Percentiles rank a stretch among this genome's conserved stretches.
These are phyloP conservation scores for Arxiozyma slooffiae DNA, from an alignment of 1,139 yeast species.

Conservation along the genomic window DNA sequence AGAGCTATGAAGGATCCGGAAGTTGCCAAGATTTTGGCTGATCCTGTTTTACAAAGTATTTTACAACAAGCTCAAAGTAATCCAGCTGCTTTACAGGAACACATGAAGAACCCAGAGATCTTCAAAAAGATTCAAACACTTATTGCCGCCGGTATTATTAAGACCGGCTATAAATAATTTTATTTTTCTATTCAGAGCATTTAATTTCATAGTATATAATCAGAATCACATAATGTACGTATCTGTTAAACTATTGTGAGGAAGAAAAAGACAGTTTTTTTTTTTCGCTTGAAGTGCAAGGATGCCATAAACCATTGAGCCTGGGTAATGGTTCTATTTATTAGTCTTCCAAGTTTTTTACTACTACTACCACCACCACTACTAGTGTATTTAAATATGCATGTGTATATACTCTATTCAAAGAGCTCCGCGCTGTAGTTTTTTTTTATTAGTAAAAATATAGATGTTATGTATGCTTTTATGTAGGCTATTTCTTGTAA, in stretches of 20 bases:
- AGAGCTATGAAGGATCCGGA: constrained; percentile 92
- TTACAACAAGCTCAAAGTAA: constrained; percentile 88
- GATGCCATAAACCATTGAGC: too few relatives aligned
- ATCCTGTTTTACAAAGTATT: constrained; percentile 95
- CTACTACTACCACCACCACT: too few relatives aligned
- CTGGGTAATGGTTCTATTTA: neutral
- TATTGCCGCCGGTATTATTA: constrained; percentile 94
- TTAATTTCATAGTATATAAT: neutral
- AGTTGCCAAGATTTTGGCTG: constrained; percentile 79
- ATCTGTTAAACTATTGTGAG: neutral
- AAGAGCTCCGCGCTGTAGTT: too few relatives aligned
- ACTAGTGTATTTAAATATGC: too few relatives aligned
- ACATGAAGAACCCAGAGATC: constrained; percentile 94
- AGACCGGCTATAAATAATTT: constrained; percentile 39
- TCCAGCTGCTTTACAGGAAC: constrained; percentile 95
- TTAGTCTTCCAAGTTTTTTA: neutral
- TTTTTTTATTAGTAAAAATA: too few relatives aligned
- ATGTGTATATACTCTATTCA: too few relatives aligned
- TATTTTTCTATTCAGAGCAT: neutral
- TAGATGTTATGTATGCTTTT: too few relatives aligned
- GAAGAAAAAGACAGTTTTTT: neutral
- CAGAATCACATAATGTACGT: neutral
- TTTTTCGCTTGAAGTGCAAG: neutral
- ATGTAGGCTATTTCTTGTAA: too few relatives aligned
- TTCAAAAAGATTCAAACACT: constrained; percentile 79